Percentiles rank a stretch among this genome's conserved stretches.
phyloP scores from a whole-genome alignment of 208 protist genomes.

The Naegleria lovaniensis region DNA sequence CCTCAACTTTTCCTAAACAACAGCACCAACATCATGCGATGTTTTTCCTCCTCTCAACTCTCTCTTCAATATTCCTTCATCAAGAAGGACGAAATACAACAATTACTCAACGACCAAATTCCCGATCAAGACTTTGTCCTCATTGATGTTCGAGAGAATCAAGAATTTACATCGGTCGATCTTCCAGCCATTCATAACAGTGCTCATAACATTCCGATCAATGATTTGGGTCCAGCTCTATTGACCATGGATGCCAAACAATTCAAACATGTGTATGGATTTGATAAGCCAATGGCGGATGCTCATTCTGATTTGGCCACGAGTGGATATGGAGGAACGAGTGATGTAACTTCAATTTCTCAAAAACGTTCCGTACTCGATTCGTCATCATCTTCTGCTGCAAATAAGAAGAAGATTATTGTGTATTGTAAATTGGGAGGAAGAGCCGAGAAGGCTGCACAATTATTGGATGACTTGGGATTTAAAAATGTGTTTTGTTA shows the following conservation, averaged over 20 bases:
- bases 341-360: no score
- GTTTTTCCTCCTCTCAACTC: neutral
- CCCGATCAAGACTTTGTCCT: neutral
- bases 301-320: neutral
- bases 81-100: neutral
- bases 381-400: no score
- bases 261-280: neutral
- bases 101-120: neutral
- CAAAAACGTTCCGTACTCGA: no score
- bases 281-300: neutral
- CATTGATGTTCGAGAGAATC: neutral
- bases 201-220: neutral
- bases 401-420: neutral
- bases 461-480: neutral
- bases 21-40: no score
- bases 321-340: neutral
- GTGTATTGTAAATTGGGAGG: neutral
- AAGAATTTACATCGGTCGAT: neutral
- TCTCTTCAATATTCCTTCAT: neutral
- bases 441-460: neutral
- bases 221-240: neutral
- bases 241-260: neutral
- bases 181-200: neutral
- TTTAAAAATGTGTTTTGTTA: neutral
- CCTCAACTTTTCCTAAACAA: no score